A percentile compares a stretch with the other conserved stretches of the same genome.
Conservation (phyloP, 2,329 filamentous ascomycete genomes). For the Fusarium sp. region DNA sequence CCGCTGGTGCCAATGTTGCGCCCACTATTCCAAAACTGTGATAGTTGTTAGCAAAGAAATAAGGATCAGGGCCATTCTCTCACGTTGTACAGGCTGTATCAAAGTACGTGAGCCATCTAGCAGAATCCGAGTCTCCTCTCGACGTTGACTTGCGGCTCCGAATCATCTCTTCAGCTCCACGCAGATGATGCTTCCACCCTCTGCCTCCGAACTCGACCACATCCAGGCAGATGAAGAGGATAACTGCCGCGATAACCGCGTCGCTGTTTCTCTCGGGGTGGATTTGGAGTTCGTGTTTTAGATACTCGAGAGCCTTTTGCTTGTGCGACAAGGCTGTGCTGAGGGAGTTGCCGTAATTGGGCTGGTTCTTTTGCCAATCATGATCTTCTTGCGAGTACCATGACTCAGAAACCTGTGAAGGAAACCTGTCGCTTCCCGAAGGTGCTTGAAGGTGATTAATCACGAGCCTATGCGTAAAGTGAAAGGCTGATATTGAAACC, state of each 20-base stretch:
- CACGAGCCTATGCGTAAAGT: constrained; percentile 17
- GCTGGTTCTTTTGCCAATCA: neutral
- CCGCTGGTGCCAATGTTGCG: constrained; percentile 6
- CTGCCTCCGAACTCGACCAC: constrained; percentile 20
- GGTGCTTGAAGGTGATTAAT: neutral
- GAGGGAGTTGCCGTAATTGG: neutral
- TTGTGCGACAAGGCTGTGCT: constrained; percentile 15
- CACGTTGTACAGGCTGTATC: constrained; percentile 28
- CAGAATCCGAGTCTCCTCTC: neutral
- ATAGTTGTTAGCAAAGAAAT: neutral
- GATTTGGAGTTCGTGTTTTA: constrained; percentile 5
- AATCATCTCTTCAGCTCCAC: constrained; percentile 16
- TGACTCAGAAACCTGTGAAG: neutral
- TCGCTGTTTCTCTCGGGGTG: neutral
- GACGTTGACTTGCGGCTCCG: neutral
- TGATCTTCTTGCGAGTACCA: neutral
- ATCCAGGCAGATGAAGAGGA: constrained; percentile 21
- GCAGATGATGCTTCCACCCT: constrained; percentile 19
- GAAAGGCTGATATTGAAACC: constrained; percentile 24
- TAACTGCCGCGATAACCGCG: constrained; percentile 14
- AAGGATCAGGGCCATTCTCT: neutral
- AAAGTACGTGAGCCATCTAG: constrained; percentile 16
- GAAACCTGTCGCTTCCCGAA: neutral
- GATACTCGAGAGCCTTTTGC: constrained; percentile 9
- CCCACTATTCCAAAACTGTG: constrained; percentile 17